A percentile compares a stretch with the other conserved stretches of the same genome.
Evolutionary conservation across 768 basidiomycete species (phyloP).

Genomic region (Collybiopsis confluens): DNA sequence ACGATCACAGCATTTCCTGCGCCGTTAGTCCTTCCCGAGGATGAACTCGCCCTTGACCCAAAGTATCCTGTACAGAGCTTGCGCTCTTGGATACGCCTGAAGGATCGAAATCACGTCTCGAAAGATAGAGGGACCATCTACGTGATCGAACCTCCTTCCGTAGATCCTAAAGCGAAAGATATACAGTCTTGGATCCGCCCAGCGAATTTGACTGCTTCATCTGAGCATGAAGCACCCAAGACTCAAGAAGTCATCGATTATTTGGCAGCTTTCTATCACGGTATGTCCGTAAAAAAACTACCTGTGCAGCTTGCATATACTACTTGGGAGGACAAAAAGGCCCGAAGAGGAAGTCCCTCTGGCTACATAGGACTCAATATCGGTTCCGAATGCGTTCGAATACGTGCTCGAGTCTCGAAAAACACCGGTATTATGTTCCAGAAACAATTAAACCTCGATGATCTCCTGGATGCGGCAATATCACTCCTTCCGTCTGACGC

Average conservation of each 20-base stretch:
- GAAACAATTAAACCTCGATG: constrained; percentile 31
- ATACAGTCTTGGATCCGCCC: constrained; percentile 20
- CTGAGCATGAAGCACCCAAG: constrained; percentile 12
- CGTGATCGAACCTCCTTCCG: constrained; percentile 25
- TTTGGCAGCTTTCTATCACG: constrained; percentile 29
- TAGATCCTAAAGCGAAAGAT: constrained; percentile 18
- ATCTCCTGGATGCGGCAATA: constrained; percentile 32
- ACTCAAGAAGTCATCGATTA: constrained; percentile 24
- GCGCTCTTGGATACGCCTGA: constrained; percentile 22
- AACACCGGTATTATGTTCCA: constrained; percentile 19
- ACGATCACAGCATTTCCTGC: constrained; percentile 21
- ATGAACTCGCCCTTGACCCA: constrained; percentile 30
- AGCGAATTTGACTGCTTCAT: constrained; percentile 7
- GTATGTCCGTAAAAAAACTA: constrained; percentile 23
- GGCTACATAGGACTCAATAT: constrained; percentile 26
- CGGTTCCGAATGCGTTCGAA: constrained; percentile 26
- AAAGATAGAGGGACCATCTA: constrained; percentile 23
- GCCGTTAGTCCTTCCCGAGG: constrained; percentile 28
- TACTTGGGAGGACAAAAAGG: constrained; percentile 18
- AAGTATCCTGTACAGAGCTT: constrained; percentile 29
- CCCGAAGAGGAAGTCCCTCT: constrained; percentile 12
- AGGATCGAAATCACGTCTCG: constrained; percentile 29
- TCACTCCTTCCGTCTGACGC: constrained; percentile 29
- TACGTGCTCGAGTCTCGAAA: constrained; percentile 25
- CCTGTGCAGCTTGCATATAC: constrained; percentile 19